Conservation (phyloP, 2,329 filamentous ascomycete species). For the Sporothrix pseudoabietina region DNA sequence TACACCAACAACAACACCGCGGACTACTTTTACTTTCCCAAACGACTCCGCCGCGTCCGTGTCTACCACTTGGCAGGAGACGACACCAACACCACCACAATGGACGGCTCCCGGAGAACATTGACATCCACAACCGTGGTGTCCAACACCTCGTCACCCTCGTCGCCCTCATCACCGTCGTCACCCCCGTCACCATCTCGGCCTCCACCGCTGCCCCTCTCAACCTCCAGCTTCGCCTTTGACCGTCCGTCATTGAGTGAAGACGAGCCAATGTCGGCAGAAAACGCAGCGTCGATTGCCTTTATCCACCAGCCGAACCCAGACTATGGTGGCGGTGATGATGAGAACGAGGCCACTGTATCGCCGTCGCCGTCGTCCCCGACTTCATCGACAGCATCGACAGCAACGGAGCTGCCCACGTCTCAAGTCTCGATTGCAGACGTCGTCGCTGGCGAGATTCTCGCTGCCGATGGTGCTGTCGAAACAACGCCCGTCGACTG, state of each 20-base stretch:
- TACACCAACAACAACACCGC: background rate
- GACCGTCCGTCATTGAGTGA: background rate
- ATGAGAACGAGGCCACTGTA: background rate
- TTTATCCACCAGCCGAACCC: conserved; percentile 56
- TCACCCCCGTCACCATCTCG: background rate
- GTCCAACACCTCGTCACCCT: background rate
- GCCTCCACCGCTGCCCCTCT: conserved; percentile 22
- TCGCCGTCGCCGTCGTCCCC: background rate
- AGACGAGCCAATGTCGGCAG: background rate
- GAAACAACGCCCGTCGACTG: conserved; percentile 44
- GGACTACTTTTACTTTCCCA: background rate
- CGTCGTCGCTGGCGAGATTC: background rate
- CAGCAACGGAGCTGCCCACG: background rate
- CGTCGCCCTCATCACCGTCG: too few relatives aligned
- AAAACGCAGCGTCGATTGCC: conserved; percentile 30
- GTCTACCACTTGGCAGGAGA: conserved; percentile 14
- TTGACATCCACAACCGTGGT: background rate
- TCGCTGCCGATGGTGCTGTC: conserved; percentile 42
- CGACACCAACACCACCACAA: background rate
- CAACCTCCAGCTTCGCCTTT: conserved; percentile 22
- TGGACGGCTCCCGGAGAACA: background rate
- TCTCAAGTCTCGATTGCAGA: background rate
- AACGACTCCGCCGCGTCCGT: conserved; percentile 16
- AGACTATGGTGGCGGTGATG: conserved; percentile 43
- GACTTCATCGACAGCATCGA: background rate